These are phyloP conservation scores for Mycosarcoma mackinlayi DNA, from an alignment of 1,284 basidiomycete genomes.

Conservation along the genomic window DNA sequence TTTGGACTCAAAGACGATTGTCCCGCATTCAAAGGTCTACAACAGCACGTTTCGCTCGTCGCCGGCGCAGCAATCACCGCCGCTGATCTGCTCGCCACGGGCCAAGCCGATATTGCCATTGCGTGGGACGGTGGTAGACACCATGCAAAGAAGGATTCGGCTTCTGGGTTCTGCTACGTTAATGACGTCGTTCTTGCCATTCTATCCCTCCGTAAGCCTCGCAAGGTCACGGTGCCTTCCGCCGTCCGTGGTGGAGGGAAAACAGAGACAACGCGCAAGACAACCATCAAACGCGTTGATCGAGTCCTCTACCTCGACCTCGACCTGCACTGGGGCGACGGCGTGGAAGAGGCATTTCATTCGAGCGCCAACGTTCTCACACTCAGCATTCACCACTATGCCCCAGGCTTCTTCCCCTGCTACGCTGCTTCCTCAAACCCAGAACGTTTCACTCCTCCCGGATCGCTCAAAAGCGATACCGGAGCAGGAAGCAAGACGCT, in stretches of 20 bases:
- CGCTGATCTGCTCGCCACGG: slow-evolving; percentile 74
- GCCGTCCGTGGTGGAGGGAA: slow-evolving; percentile 1
- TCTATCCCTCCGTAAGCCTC: slow-evolving; percentile 28
- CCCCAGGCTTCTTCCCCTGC: slow-evolving; percentile 84
- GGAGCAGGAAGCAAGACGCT: slow-evolving; percentile 24
- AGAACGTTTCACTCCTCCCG: slow-evolving; percentile 25
- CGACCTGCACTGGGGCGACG: slow-evolving; percentile 91
- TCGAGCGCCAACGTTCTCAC: slow-evolving; percentile 72
- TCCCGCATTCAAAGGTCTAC: slow-evolving; percentile 78
- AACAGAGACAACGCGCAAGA: slow-evolving; percentile 17
- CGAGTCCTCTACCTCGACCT: slow-evolving; percentile 80
- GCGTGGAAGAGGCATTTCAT: slow-evolving; percentile 72
- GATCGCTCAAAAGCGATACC: slow-evolving; percentile 27
- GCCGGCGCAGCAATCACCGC: slow-evolving; percentile 83
- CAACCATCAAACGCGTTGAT: slow-evolving; percentile 38
- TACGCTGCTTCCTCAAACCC: slow-evolving; percentile 33
- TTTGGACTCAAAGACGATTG: slow-evolving; percentile 85
- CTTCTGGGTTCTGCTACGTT: slow-evolving; percentile 87
- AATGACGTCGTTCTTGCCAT: slow-evolving; percentile 84
- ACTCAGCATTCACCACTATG: slow-evolving; percentile 83
- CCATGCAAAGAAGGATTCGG: slow-evolving; percentile 44
- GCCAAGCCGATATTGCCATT: slow-evolving; percentile 76
- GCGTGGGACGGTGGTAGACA: slow-evolving; percentile 82
- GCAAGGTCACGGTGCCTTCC: slow-evolving; percentile 19
- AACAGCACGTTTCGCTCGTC: slow-evolving; percentile 77